These are phyloP conservation scores for Scutellaria galericulata DNA, from an alignment of 257 asterid species.

Conservation along the genomic window DNA sequence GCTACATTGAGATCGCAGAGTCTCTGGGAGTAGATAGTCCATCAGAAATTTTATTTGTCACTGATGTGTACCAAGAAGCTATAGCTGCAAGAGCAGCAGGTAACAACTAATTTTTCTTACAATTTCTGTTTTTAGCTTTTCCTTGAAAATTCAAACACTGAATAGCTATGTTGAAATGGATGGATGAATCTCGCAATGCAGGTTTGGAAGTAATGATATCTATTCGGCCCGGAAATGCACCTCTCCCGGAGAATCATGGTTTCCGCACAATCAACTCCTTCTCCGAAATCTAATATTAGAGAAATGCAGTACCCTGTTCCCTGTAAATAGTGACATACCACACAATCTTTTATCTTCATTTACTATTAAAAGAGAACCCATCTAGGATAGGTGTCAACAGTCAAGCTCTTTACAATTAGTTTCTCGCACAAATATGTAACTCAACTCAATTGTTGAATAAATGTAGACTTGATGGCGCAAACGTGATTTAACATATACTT, in stretches of 20 bases:
- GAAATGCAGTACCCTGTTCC: too few relatives aligned
- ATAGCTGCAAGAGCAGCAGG: conserved; percentile 96
- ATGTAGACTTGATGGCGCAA: too few relatives aligned
- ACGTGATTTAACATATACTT: too few relatives aligned
- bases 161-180: too few relatives aligned
- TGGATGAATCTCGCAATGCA: conserved; percentile 29
- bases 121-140: not conserved
- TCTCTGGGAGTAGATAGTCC: conserved; percentile 86
- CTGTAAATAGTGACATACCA: too few relatives aligned
- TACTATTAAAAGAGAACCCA: too few relatives aligned
- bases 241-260: conserved; percentile 66
- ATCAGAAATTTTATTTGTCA: conserved; percentile 77
- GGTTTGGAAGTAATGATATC: conserved; percentile 69
- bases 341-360: too few relatives aligned
- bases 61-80: conserved; percentile 94
- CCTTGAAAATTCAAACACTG: too few relatives aligned
- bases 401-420: too few relatives aligned
- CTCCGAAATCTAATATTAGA: conserved; percentile 47
- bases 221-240: conserved; percentile 73
- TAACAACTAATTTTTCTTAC: conserved; percentile 21
- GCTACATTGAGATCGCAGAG: conserved; percentile 73
- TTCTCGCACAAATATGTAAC: too few relatives aligned
- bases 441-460: too few relatives aligned
- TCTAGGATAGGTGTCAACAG: too few relatives aligned
- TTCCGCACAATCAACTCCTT: conserved; percentile 59